Percentiles rank a stretch among this genome's conserved stretches.
phyloP scores from a whole-genome alignment of 2,329 filamentous ascomycete species.

The Hysterium pulicare region DNA sequence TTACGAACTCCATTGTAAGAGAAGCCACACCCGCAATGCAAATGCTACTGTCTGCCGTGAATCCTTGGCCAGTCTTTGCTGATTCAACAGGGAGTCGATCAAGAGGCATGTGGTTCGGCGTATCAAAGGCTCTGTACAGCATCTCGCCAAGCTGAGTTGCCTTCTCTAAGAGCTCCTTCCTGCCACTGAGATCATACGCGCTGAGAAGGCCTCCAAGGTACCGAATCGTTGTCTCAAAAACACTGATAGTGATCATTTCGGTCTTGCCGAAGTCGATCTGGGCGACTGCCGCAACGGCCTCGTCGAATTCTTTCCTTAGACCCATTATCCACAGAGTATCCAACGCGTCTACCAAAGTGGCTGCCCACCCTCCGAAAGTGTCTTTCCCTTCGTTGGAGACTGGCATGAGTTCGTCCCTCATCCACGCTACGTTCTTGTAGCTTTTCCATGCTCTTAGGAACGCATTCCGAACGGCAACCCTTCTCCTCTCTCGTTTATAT shows the following conservation, averaged over 20 bases:
- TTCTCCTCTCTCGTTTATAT: slow-evolving; percentile 25
- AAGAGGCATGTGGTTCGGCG: slow-evolving; percentile 42
- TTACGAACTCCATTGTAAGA: slow-evolving; percentile 40
- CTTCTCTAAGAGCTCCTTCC: slow-evolving; percentile 34
- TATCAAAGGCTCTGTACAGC: slow-evolving; percentile 49
- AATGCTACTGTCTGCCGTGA: slow-evolving; percentile 38
- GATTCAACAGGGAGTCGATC: slow-evolving; percentile 41
- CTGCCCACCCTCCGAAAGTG: slow-evolving; percentile 48
- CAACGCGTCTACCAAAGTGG: slow-evolving; percentile 45
- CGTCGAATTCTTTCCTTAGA: slow-evolving; percentile 46
- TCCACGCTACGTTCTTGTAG: slow-evolving; percentile 46
- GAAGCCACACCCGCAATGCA: slow-evolving; percentile 48
- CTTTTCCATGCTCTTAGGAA: slow-evolving; percentile 44
- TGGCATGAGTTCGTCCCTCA: slow-evolving; percentile 46
- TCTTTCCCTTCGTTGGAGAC: slow-evolving; percentile 37
- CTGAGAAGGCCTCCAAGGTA: slow-evolving; percentile 37
- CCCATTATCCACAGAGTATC: slow-evolving; percentile 50
- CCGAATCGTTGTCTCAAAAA: slow-evolving; percentile 51
- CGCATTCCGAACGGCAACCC: slow-evolving; percentile 38
- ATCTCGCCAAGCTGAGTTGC: slow-evolving; percentile 39
- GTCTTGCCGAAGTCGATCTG: slow-evolving; percentile 44
- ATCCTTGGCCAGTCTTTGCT: slow-evolving; percentile 27
- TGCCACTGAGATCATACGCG: slow-evolving; percentile 36
- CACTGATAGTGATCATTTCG: slow-evolving; percentile 42
- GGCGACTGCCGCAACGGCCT: slow-evolving; percentile 44